Evolutionary conservation across 192 early-diverging fungal genomes (phyloP), one percentile per base, ranked within the genome.

Genomic region (Rhizoclosmatium sp.): DNA sequence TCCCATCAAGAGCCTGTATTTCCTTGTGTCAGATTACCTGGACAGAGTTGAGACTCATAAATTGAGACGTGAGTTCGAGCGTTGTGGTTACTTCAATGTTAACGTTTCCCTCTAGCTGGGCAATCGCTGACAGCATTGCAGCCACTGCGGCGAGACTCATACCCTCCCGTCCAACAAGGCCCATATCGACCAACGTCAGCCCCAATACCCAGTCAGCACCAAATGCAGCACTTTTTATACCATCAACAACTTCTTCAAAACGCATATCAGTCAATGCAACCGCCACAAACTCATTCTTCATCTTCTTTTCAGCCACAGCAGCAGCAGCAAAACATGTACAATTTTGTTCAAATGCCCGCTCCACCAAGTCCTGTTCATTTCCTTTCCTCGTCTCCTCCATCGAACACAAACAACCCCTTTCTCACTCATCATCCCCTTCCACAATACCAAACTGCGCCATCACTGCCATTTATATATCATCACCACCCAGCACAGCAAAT

Each of bases 1-100:
- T 58, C 81, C 81, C 4, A 82, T 82, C 60, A 82, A 74, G 46
- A 72, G 68, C 31, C 58, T 82, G 46, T 82, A 82, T 69, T 77
- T 76, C 47, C 68, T 82, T 14, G 81, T 82, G 16, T 61, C 42
- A 4, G 81, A 82, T 60, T 73, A 74, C 48, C 47, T 74, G 46
- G 45, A n/a, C n/a, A 69, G 67, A 47, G 3, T 47, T n/a, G 45
- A 69, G 23, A 21, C 31, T 9, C 67, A 69, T 19, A 60, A 75
- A 64, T 64, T 44, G 19, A 59, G 39, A 45, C 54, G 70, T 54
- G 39, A 72, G 54, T 40, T 40, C 47, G 2, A 14, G n/a, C 46
- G 48, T 7, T 58, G 21, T 72, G 70, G 23, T 51, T 40, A 72
- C 12, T 14, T 69, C 16, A 3, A 14, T 9, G 44, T 65, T 65